These are phyloP conservation scores for Parafenestella ontariensis DNA, from an alignment of 2,329 filamentous ascomycete species.

Conservation along the genomic window DNA sequence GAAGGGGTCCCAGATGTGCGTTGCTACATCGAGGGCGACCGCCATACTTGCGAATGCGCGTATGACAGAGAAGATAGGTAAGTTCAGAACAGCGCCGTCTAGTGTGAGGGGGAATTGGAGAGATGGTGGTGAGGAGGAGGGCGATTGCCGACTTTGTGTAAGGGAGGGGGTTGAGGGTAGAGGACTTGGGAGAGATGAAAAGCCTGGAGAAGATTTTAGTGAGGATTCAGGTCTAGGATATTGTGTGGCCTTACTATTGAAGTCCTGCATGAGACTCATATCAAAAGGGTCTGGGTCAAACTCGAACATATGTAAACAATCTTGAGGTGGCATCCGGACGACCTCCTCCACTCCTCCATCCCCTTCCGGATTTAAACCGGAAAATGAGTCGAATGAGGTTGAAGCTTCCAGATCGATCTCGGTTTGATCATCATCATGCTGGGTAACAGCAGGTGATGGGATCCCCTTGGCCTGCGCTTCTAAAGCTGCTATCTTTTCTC, in stretches of 20 bases:
- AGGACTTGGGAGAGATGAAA: background rate
- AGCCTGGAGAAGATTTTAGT: background rate
- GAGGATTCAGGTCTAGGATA: background rate
- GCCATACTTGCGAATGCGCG: conserved; percentile 23
- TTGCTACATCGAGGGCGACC: conserved; percentile 15
- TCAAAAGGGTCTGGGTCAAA: conserved; percentile 22
- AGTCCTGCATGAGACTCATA: conserved; percentile 18
- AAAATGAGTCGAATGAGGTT: background rate
- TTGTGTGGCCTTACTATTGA: conserved; percentile 1
- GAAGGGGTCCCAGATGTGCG: conserved; percentile 25
- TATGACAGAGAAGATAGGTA: conserved; percentile 51
- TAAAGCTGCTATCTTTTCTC: conserved; percentile 33
- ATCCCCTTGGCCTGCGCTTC: conserved; percentile 29
- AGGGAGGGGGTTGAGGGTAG: background rate
- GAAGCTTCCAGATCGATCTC: background rate
- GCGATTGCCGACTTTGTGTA: background rate
- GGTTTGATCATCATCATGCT: background rate
- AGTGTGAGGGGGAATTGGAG: background rate
- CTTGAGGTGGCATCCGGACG: background rate
- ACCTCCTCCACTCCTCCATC: background rate
- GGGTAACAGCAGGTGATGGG: background rate
- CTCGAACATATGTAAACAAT: conserved; percentile 6
- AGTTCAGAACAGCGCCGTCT: conserved; percentile 29
- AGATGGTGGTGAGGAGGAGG: background rate
- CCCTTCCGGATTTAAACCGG: background rate